A percentile compares a stretch with the other conserved stretches of the same genome.
Evolutionary conservation across 2,329 filamentous ascomycete species (phyloP).

Genomic region (Magnaporthiopsis incrustans): DNA sequence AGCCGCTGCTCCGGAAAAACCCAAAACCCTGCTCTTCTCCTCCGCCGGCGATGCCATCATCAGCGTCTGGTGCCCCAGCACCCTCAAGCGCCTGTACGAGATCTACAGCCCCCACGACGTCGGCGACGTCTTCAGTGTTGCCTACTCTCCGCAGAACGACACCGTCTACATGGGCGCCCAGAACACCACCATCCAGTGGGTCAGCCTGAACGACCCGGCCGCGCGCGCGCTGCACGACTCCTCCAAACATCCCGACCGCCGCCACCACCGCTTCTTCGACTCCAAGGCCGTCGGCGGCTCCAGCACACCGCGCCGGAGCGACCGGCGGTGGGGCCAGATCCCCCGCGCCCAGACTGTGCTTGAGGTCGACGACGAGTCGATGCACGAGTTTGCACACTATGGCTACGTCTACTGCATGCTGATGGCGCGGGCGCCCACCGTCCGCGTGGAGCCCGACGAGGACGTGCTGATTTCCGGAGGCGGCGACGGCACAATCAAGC

Average conservation of each 20-base stretch:
- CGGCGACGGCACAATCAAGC: conserved; percentile 86
- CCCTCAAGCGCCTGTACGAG: conserved; percentile 71
- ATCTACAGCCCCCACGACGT: conserved; percentile 92
- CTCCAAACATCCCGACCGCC: conserved; percentile 62
- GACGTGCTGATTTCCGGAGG: conserved; percentile 86
- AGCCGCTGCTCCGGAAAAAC: too few relatives aligned
- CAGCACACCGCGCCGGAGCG: conserved; percentile 64
- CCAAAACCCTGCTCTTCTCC: conserved; percentile 63
- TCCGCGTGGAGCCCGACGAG: conserved; percentile 60
- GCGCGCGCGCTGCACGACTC: conserved; percentile 53
- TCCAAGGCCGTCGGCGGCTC: conserved; percentile 78
- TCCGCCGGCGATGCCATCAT: conserved; percentile 89
- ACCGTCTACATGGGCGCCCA: conserved; percentile 89
- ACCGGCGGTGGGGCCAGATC: conserved; percentile 47
- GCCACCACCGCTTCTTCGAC: conserved; percentile 88
- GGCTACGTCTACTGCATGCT: conserved; percentile 98
- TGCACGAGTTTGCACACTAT: conserved; percentile 84
- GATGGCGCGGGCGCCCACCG: conserved; percentile 61
- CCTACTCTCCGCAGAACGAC: conserved; percentile 70
- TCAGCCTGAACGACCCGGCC: conserved; percentile 59
- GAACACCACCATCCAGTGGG: conserved; percentile 94
- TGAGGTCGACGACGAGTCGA: conserved; percentile 73
- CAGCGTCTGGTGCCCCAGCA: conserved; percentile 82
- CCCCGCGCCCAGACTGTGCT: conserved; percentile 51
- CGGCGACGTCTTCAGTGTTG: conserved; percentile 92